Base-by-base conservation (phyloP, 257 asterid species). In the Ajuga chamaepitys region DNA sequence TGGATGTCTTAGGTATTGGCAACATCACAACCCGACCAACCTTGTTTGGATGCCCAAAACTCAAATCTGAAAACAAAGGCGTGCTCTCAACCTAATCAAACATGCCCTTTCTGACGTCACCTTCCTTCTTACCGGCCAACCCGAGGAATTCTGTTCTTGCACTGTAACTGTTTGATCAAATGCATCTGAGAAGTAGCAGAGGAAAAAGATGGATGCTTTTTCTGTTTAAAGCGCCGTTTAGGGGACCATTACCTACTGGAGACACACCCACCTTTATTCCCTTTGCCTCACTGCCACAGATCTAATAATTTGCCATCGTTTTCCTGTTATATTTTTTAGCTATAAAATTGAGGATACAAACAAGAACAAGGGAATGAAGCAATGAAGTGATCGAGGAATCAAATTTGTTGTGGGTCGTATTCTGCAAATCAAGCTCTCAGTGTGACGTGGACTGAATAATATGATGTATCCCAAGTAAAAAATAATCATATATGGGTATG, bases 1-100 rank as follows among this genome's bases (percentile, higher is more conserved):
- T 14, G 20, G 22, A 54, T 68, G 81, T 76, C 66, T 46, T 22
- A 67, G 61, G 95, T 71, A 58, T 69, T 76, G 86, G 82, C 87
- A 69, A 81, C 95, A 74, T 84, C 94, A 72, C 4, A 41, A 32
- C 16, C 88, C 87, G 89, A 83, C 93, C 88, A 72, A 62, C 52
- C 21, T 65, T 77, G 68, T 70, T 58, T 78, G 50, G 62, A 70
- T 44, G 68, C 66, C 70, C 66, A 48, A 62, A 62, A 67, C 44
- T 51, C 50, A 18, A 20, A 46, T 70, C 66, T 73, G 79, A 24
- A 62, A 21, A 42, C 55, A 67, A 34, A 79, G 80, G 97, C 95
- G 88, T 89, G 95, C 89, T 72, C 37, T 67, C 17, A 66, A 17
- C 55, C 76, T 75, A 83, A 74, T 72, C 82, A 51, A 57, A 51